These are phyloP conservation scores for Tulasnella calospora DNA, from an alignment of 768 basidiomycete genomes.

Conservation along the genomic window DNA sequence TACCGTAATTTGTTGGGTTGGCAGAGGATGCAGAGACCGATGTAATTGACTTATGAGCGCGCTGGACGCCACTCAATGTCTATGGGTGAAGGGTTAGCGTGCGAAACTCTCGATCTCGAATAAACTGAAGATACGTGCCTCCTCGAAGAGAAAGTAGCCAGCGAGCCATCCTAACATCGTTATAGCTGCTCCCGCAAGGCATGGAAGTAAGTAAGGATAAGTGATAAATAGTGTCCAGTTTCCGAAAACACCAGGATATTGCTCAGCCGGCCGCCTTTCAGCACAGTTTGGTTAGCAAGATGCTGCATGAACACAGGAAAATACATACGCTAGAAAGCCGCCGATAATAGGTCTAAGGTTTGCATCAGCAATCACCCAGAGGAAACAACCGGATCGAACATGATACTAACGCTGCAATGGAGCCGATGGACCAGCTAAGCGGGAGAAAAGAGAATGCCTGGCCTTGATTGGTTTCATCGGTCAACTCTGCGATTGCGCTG, in stretches of 20 bases:
- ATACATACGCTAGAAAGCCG: constrained; percentile 27
- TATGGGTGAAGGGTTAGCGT: too few relatives aligned
- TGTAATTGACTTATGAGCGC: too few relatives aligned
- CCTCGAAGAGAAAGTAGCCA: constrained; percentile 14
- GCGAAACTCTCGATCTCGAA: not conserved
- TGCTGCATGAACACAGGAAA: not conserved
- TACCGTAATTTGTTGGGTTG: too few relatives aligned
- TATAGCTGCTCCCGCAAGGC: constrained; percentile 11
- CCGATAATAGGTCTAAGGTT: constrained; percentile 28
- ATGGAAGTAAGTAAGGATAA: constrained; percentile 14
- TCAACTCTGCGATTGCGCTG: constrained; percentile 27
- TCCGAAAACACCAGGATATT: constrained; percentile 22
- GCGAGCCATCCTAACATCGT: constrained; percentile 15
- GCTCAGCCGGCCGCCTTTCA: constrained; percentile 11
- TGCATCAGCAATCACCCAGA: not conserved
- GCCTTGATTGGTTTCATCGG: constrained; percentile 30
- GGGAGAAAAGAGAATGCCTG: constrained; percentile 30
- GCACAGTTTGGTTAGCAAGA: not conserved
- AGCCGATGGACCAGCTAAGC: constrained; percentile 27
- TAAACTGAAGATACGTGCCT: not conserved
- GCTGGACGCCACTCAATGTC: too few relatives aligned
- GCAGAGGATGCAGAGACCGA: too few relatives aligned
- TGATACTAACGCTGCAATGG: constrained; percentile 25
- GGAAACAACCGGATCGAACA: not conserved
- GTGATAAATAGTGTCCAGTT: constrained; percentile 8